phyloP scores from a whole-genome alignment of 1,284 basidiomycete species.

The Uromyces viciae-fabae region DNA sequence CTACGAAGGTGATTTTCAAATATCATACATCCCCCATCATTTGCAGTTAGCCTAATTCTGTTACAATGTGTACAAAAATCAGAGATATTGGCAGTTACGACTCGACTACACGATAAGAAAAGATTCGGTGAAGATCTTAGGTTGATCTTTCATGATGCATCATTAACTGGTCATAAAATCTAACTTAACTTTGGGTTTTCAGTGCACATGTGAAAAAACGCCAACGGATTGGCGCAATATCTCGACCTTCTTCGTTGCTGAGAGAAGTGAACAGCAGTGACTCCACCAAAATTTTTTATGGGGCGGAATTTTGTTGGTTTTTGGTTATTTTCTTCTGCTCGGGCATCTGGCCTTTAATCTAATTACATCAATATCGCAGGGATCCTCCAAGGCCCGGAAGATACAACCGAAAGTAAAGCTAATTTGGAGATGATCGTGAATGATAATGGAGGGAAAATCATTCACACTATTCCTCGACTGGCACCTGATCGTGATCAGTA shows the following conservation, averaged over 20 bases:
- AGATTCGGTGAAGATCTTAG: slow-evolving; percentile 25
- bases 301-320: slow-evolving; percentile 36
- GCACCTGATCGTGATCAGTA: slow-evolving; percentile 3
- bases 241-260: slow-evolving; percentile 5
- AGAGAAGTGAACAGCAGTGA: neutral
- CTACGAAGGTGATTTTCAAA: slow-evolving; percentile 22
- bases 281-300: slow-evolving; percentile 29
- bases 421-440: slow-evolving; percentile 29
- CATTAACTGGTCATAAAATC: too few relatives aligned
- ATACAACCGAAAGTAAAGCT: slow-evolving; percentile 19
- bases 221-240: neutral
- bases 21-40: neutral
- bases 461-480: slow-evolving; percentile 18
- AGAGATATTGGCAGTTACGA: slow-evolving; percentile 8
- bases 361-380: neutral
- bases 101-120: neutral
- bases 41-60: neutral
- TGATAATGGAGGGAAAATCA: slow-evolving; percentile 31
- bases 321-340: too few relatives aligned
- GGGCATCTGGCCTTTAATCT: too few relatives aligned
- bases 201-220: slow-evolving; percentile 31
- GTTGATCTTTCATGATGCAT: too few relatives aligned
- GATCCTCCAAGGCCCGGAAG: slow-evolving; percentile 28
- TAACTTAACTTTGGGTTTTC: neutral
- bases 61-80: neutral